Evolutionary conservation across 371 early-diverging fungal species (phyloP).

Genomic region (Syncephalis plumigaleata): DNA sequence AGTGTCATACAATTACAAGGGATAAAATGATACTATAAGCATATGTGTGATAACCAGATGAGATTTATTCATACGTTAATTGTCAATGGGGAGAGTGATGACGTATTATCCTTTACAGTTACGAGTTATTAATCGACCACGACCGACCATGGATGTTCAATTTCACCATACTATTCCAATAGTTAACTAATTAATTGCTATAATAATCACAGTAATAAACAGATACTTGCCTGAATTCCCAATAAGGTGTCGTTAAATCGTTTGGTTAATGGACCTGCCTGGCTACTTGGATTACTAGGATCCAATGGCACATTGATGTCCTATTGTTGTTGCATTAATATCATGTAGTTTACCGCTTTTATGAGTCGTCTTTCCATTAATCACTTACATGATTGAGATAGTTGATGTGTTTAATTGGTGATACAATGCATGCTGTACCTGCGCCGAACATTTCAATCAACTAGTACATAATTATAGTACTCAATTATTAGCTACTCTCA

Average conservation of each 20-base stretch:
- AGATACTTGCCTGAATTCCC: slow-evolving; percentile 55
- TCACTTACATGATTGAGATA: slow-evolving; percentile 30
- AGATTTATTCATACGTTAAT: too few species aligned
- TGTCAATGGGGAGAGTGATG: too few species aligned
- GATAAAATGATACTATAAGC: too few species aligned
- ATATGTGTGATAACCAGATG: too few species aligned
- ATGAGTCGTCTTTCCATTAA: too few species aligned
- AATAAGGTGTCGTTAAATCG: slow-evolving; percentile 73
- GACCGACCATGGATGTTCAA: not conserved
- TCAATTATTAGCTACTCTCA: not conserved
- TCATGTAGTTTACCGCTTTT: too few species aligned
- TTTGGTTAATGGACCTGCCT: slow-evolving; percentile 84
- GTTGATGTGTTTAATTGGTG: slow-evolving; percentile 72
- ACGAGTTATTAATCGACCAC: not conserved
- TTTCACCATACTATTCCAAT: not conserved
- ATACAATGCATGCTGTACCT: slow-evolving; percentile 93
- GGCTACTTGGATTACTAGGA: slow-evolving; percentile 50
- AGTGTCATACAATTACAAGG: too few species aligned
- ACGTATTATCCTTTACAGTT: too few species aligned
- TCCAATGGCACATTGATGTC: slow-evolving; percentile 76
- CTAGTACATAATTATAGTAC: not conserved
- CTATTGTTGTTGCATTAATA: too few species aligned
- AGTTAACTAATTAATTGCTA: not conserved
- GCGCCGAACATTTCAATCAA: slow-evolving; percentile 74
- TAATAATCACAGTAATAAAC: too few species aligned